Conservation (phyloP, 768 basidiomycete genomes). For the Leucosporidium yakuticum region DNA sequence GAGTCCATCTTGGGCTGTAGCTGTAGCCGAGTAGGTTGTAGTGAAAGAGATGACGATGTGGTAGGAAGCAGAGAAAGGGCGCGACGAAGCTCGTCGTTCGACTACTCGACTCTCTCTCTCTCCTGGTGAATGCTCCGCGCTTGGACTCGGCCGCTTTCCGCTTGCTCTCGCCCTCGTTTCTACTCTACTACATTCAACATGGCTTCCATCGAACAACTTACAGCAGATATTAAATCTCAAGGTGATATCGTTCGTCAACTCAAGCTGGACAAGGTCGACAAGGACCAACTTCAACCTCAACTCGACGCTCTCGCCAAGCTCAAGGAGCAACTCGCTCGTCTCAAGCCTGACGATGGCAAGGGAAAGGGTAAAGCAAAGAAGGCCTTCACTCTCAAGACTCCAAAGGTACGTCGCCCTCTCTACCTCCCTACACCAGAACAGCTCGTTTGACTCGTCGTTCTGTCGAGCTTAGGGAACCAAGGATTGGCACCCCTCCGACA, state of each 20-base stretch:
- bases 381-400: slow-evolving; percentile 73
- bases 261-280: background rate
- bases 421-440: slow-evolving; percentile 7
- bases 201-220: background rate
- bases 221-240: background rate
- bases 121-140: background rate
- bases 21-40: background rate
- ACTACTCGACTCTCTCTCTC: background rate
- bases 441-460: slow-evolving; percentile 27
- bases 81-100: background rate
- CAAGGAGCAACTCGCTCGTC: background rate
- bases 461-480: slow-evolving; percentile 66
- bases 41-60: background rate
- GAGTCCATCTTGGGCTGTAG: background rate
- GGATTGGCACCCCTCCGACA: slow-evolving; percentile 87
- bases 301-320: background rate
- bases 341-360: background rate
- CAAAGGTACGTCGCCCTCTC: slow-evolving; percentile 61
- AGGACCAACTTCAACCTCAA: background rate
- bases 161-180: background rate
- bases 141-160: background rate
- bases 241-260: background rate
- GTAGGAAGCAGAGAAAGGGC: background rate
- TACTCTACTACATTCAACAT: background rate
- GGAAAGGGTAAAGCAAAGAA: slow-evolving; percentile 25